phyloP scores from a whole-genome alignment of 768 basidiomycete genomes.

The Lepiota venenata region DNA sequence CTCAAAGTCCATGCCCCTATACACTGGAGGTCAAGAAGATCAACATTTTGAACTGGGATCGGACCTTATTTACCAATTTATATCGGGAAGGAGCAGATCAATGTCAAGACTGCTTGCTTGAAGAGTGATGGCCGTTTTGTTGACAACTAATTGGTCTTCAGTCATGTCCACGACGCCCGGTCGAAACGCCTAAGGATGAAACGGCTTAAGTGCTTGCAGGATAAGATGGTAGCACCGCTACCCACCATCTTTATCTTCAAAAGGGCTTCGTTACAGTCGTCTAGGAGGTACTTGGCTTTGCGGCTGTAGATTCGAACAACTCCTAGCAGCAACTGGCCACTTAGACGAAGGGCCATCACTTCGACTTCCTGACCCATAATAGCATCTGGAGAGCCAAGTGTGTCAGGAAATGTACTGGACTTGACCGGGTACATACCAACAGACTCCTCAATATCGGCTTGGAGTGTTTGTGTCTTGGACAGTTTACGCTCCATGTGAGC shows the following conservation, averaged over 20 bases:
- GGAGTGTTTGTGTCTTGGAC: slow-evolving; percentile 90
- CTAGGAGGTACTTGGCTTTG: slow-evolving; percentile 95
- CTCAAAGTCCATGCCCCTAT: slow-evolving; percentile 80
- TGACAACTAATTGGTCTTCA: slow-evolving; percentile 87
- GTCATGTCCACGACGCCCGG: slow-evolving; percentile 96
- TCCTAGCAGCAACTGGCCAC: slow-evolving; percentile 92
- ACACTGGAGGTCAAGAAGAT: slow-evolving; percentile 11
- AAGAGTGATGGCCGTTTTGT: slow-evolving; percentile 86
- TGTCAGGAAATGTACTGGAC: background rate
- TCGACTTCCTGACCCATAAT: slow-evolving; percentile 94
- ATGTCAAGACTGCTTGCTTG: slow-evolving; percentile 75
- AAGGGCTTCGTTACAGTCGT: slow-evolving; percentile 96
- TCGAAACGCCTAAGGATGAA: slow-evolving; percentile 71
- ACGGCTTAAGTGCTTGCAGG: slow-evolving; percentile 6
- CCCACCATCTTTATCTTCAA: slow-evolving; percentile 92
- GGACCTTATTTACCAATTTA: slow-evolving; percentile 59
- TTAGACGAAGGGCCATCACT: slow-evolving; percentile 92
- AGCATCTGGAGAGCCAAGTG: slow-evolving; percentile 48
- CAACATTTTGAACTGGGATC: background rate
- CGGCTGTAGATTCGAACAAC: slow-evolving; percentile 97
- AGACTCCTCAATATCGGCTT: slow-evolving; percentile 93
- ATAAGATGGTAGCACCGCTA: background rate
- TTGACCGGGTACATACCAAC: slow-evolving; percentile 56
- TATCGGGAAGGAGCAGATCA: slow-evolving; percentile 74
- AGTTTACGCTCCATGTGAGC: slow-evolving; percentile 99